Base-by-base conservation (phyloP, 805 yeast genomes). In the Metschnikowia drakensbergensis region DNA sequence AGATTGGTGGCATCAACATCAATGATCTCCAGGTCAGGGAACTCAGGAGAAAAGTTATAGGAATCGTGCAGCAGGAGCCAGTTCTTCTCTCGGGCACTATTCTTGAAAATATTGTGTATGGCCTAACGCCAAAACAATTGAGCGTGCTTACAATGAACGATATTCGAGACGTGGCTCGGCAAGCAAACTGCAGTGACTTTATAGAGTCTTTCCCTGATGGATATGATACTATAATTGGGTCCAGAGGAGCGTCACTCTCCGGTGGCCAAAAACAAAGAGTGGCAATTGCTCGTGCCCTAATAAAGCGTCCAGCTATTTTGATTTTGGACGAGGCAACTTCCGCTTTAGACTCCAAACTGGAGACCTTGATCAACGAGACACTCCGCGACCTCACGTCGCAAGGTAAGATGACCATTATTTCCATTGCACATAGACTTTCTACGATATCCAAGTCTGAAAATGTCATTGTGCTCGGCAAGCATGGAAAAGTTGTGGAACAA, bases 181-280 rank as follows among this genome's bases (percentile, higher is more conserved):
- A 76, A 59, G 85, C 86, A 41, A 81, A 81, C 50, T 72, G 77
- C 47, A 83, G 80, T 57, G 84, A 80, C 48, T 81, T 81, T 55
- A 75, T 81, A 43, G 66, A 65, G 61, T 64, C 75, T 0, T 73
- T 82, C 52, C 83, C 85, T 0, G 83, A 81, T 37, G 83, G 83
- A 2, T 81, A 80, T 57, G 80, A 81, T 46, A 81, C 86, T 0
- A 63, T 70, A 22, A 75, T 79, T 46, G 85, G 85, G 1, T 64
- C 78, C 6, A 68, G 81, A 41, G 86, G 86, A 0, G 74, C 82
- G 1, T 66, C 80, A 27, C 62, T 85, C 23, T 81, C 87, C 4
- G 91, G 90, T 34, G 91, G 91, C 9, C 91, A 85, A 63, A 83
- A 84, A 61, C 91, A 85, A 67, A 75, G 89, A 56, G 71, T 85